These are phyloP conservation scores for Cryphonectria japonica DNA, from an alignment of 2,329 filamentous ascomycete genomes.

Conservation along the genomic window DNA sequence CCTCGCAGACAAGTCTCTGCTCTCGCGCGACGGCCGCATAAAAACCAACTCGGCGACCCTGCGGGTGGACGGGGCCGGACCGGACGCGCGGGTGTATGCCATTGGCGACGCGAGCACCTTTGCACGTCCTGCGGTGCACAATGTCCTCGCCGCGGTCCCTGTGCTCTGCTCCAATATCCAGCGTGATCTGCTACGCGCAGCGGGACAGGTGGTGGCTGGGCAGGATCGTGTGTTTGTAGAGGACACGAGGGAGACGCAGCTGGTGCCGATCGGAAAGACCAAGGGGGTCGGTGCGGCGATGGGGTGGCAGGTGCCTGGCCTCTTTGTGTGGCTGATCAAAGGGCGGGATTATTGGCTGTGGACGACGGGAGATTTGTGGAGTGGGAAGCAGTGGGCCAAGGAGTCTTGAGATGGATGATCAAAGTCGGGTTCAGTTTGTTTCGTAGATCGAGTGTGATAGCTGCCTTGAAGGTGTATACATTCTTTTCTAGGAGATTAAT, in stretches of 20 bases:
- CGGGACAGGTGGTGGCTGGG: conserved; percentile 33
- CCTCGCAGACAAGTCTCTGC: conserved; percentile 25
- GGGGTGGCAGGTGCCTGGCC: conserved; percentile 48
- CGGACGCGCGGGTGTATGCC: conserved; percentile 46
- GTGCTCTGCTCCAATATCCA: conserved; percentile 52
- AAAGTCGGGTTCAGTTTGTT: neutral
- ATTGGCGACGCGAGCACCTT: conserved; percentile 49
- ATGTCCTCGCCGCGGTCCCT: conserved; percentile 45
- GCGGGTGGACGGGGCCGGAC: conserved; percentile 37
- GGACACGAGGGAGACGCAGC: conserved; percentile 48
- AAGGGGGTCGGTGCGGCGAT: conserved; percentile 50
- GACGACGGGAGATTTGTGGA: conserved; percentile 53
- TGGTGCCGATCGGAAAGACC: conserved; percentile 51
- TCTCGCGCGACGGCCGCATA: conserved; percentile 42
- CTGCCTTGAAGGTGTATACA: too few species aligned
- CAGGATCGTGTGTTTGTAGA: conserved; percentile 45
- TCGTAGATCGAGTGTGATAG: too few species aligned
- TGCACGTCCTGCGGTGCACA: conserved; percentile 47
- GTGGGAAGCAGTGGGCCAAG: conserved; percentile 54
- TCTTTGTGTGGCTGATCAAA: conserved; percentile 53
- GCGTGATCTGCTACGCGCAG: conserved; percentile 49
- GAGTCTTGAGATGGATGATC: conserved; percentile 32
- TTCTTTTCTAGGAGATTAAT: too few species aligned
- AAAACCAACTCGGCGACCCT: conserved; percentile 42
- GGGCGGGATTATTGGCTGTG: conserved; percentile 57